Percentiles rank a stretch among this genome's conserved stretches.
Conservation (phyloP, 805 yeast species). For the Saccharomyces eubayanus region DNA sequence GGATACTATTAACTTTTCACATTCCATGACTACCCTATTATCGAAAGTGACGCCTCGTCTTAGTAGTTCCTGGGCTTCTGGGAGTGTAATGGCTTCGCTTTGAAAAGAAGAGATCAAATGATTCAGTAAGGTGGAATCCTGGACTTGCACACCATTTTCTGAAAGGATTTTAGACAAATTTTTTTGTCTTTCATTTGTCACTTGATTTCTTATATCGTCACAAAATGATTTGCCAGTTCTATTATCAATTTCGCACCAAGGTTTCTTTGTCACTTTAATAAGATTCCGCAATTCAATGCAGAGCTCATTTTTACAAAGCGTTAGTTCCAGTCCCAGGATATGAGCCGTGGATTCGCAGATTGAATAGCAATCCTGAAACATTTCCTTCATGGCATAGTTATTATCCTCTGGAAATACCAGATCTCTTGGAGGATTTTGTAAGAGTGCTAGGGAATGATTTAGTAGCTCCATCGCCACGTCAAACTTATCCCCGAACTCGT, state of each 20-base stretch:
- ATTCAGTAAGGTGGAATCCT: conserved; percentile 29
- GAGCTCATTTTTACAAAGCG: conserved; percentile 53
- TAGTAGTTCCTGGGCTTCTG: conserved; percentile 43
- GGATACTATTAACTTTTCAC: conserved; percentile 49
- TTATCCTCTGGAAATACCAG: conserved; percentile 53
- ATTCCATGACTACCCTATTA: conserved; percentile 51
- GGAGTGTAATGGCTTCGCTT: conserved; percentile 29
- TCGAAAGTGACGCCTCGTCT: conserved; percentile 57
- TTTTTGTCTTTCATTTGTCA: conserved; percentile 38
- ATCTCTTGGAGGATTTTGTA: conserved; percentile 46
- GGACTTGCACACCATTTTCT: conserved; percentile 31
- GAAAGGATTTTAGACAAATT: conserved; percentile 35
- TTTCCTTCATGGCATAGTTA: conserved; percentile 37
- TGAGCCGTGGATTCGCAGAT: conserved; percentile 30
- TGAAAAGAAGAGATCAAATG: conserved; percentile 29
- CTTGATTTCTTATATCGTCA: conserved; percentile 48
- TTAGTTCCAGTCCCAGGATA: conserved; percentile 45
- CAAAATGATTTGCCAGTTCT: conserved; percentile 43
- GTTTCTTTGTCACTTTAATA: conserved; percentile 42
- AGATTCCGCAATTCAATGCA: conserved; percentile 51
- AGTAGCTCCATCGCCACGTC: conserved; percentile 15
- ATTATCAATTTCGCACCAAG: conserved; percentile 53
- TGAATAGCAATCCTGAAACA: conserved; percentile 33
- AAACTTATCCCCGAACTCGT: conserved; percentile 20
- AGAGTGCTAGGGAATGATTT: conserved; percentile 16